Base-by-base conservation (phyloP, 108 stramenopile genomes). In the Fragilaria crotonensis region DNA sequence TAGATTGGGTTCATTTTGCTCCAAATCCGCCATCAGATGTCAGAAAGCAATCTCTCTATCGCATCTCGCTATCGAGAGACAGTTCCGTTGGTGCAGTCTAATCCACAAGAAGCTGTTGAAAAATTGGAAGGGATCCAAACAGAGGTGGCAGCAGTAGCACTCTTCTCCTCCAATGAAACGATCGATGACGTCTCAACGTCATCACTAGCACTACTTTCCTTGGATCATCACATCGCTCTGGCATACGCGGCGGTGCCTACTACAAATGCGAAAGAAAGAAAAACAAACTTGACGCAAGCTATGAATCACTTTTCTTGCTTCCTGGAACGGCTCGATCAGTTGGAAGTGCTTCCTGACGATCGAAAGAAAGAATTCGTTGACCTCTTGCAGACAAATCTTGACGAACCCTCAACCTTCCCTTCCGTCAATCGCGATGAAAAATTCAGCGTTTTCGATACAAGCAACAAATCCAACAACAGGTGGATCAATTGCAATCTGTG, bases 161-260 rank as follows among this genome's bases (percentile, higher is more conserved):
- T 80, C 18, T 78, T 90, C 59, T 90, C 89, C 3, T 49, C 55
- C 30, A 90, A 90, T 57, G 88, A 89, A 60, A 58, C 62, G 4
- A 48, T 84, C 20, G 83, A 81, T 30, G 89, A 90, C 53, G 63
- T 86, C 19, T 55, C 65, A n/a, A 90, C 84, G 0, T 74, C 72
- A 25, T 80, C 78, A 31, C 28, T 90, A 17, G 67, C 76, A 33
- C 79, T 84, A 5, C 45, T 90, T 33, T 58, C 73, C 14, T 52
- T 84, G 33, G 78, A 84, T 29, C 84, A 82, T 62, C 71, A 81
- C n/a, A 49, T 90, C 22, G 89, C 84, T 0, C 36, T 74, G 63
- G 82, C 81, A 14, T 59, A 57, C 45, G 56, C 75, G 7, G 52
- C 66, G 36, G 57, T 86, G 3, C 84, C 84, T 25, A 73, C 68